Evolutionary conservation across 2,329 filamentous ascomycete genomes (phyloP).

Genomic region (Thielaviopsis euricoi): DNA sequence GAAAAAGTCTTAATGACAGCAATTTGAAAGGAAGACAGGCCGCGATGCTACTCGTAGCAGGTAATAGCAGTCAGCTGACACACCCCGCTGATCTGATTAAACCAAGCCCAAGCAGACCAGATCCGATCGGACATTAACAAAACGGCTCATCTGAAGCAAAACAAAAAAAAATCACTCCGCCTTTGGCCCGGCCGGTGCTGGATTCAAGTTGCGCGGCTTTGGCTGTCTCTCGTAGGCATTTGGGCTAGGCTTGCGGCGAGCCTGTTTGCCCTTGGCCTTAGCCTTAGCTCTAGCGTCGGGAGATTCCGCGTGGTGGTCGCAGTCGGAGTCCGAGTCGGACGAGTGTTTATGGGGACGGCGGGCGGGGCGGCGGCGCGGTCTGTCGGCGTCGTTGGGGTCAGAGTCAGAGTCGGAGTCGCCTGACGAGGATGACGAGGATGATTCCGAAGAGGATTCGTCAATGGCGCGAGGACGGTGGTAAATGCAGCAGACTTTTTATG

Average conservation of each 20-base stretch:
- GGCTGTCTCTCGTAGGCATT: constrained; percentile 69
- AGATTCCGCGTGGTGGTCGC: too few species aligned
- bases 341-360: constrained; percentile 12
- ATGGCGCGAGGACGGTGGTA: constrained; percentile 75
- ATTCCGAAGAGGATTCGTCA: constrained; percentile 56
- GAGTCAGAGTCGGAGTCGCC: constrained; percentile 28
- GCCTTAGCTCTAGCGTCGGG: constrained; percentile 22
- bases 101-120: too few species aligned
- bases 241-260: constrained; percentile 41
- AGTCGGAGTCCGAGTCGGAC: constrained; percentile 11
- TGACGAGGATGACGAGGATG: constrained; percentile 33
- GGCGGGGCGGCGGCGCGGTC: constrained; percentile 10
- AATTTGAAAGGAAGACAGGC: too few species aligned
- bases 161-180: too few species aligned
- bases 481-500: constrained; percentile 85
- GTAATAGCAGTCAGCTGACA: too few species aligned
- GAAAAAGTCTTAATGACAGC: too few species aligned
- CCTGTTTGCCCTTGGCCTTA: constrained; percentile 23
- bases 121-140: too few species aligned
- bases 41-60: too few species aligned
- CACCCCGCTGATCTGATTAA: too few species aligned
- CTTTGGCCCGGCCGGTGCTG: background rate
- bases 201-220: constrained; percentile 8
- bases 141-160: too few species aligned
- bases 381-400: constrained; percentile 19